Evolutionary conservation across 2,329 filamentous ascomycete species (phyloP).

Genomic region (Nothomitra cinnamomea): DNA sequence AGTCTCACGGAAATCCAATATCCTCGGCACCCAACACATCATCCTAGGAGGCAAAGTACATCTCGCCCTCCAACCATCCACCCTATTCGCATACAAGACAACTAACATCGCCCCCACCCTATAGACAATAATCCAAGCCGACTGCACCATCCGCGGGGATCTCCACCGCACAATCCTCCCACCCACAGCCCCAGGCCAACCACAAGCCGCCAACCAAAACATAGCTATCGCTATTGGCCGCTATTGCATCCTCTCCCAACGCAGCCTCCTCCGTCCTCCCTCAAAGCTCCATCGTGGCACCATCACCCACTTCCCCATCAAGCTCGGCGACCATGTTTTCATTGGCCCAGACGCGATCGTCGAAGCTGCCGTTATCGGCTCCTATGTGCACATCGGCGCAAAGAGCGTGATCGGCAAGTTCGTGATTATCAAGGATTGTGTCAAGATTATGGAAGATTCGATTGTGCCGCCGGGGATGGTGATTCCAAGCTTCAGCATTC

Average conservation of each 20-base stretch:
- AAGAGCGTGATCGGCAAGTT: constrained; percentile 69
- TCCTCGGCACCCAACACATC: constrained; percentile 94
- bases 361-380: constrained; percentile 68
- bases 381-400: constrained; percentile 70
- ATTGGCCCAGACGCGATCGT: constrained; percentile 60
- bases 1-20: constrained; percentile 77
- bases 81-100: too few relatives aligned
- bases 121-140: constrained; percentile 81
- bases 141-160: constrained; percentile 87
- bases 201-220: constrained; percentile 15
- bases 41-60: constrained; percentile 66
- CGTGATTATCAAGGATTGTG: constrained; percentile 85
- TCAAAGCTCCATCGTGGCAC: constrained; percentile 63
- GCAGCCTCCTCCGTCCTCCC: constrained; percentile 65
- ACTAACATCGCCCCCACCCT: not conserved
- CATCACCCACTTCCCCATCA: constrained; percentile 73
- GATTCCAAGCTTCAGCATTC: constrained; percentile 78
- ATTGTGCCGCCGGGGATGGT: constrained; percentile 81
- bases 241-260: constrained; percentile 74
- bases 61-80: not conserved
- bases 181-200: constrained; percentile 20
- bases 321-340: constrained; percentile 89
- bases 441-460: constrained; percentile 68
- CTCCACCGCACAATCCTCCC: constrained; percentile 37
- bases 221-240: constrained; percentile 72